Conservation (phyloP, 73 alveolate genomes). For the Uronychia setigera region DNA sequence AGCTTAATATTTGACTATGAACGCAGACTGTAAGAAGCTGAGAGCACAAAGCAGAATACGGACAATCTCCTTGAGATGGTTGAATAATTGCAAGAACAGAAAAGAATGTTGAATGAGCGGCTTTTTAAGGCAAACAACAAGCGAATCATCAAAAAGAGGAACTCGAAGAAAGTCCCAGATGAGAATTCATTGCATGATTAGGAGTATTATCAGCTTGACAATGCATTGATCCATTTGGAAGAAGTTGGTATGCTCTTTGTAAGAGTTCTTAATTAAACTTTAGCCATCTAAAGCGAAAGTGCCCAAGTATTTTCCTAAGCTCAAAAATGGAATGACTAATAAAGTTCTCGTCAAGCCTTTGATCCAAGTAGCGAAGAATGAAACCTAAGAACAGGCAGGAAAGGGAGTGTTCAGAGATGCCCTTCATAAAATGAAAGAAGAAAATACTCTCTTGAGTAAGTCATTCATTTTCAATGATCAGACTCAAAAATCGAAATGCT, state of each 20-base stretch:
- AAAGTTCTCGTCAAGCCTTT: background rate
- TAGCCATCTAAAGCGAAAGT: background rate
- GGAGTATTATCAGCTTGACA: background rate
- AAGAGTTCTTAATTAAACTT: too few species aligned
- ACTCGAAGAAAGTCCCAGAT: background rate
- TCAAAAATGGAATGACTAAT: background rate
- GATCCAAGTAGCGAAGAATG: background rate
- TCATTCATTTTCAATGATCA: background rate
- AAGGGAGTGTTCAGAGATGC: background rate
- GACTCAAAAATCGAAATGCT: background rate
- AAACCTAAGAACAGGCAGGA: background rate
- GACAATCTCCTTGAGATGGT: background rate
- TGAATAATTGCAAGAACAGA: background rate
- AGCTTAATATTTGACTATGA: conserved; percentile 49
- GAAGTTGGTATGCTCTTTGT: background rate
- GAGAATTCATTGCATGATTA: background rate
- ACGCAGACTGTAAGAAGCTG: conserved; percentile 26
- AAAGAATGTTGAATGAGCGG: background rate
- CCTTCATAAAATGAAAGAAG: background rate
- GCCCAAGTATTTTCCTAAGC: background rate
- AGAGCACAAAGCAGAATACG: conserved; percentile 24
- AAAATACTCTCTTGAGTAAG: background rate
- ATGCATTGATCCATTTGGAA: background rate
- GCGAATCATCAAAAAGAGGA: background rate
- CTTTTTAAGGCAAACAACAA: background rate